These are phyloP conservation scores for Chlamydomonas incerta DNA, from an alignment of 139 green algal genomes.

Conservation along the genomic window DNA sequence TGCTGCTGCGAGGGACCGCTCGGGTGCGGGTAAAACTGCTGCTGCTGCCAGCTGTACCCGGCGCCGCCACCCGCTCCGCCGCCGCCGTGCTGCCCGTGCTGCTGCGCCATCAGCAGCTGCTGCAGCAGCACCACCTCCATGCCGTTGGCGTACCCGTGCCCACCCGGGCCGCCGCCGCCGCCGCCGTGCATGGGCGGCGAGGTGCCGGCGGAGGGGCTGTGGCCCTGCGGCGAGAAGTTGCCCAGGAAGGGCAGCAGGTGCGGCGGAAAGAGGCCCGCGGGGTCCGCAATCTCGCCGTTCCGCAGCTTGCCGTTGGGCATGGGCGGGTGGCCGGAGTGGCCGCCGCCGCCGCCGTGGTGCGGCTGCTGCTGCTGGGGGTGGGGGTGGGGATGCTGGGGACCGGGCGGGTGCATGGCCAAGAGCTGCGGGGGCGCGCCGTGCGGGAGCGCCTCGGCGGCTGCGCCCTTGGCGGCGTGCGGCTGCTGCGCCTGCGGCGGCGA, in stretches of 20 bases:
- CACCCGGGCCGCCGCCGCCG: not conserved
- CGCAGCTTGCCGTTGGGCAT: slow-evolving; percentile 34
- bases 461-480: too few relatives aligned
- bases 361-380: not conserved
- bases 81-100: not conserved
- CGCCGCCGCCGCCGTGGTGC: too few relatives aligned
- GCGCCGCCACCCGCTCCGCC: not conserved
- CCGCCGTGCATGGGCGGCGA: not conserved
- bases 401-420: not conserved
- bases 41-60: not conserved
- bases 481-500: too few relatives aligned
- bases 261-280: not conserved
- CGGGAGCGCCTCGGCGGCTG: too few relatives aligned
- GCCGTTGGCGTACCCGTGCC: not conserved
- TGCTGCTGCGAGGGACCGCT: not conserved
- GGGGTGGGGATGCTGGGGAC: not conserved
- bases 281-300: slow-evolving; percentile 6
- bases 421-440: too few relatives aligned
- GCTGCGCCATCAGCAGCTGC: not conserved
- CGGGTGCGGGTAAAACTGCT: too few relatives aligned
- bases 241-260: not conserved
- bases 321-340: not conserved
- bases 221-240: not conserved
- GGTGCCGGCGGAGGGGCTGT: not conserved
- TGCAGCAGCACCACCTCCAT: not conserved